Percentiles rank a stretch among this genome's conserved stretches.
phyloP scores from a whole-genome alignment of 768 basidiomycete genomes.

The Pleurotus eryngii region DNA sequence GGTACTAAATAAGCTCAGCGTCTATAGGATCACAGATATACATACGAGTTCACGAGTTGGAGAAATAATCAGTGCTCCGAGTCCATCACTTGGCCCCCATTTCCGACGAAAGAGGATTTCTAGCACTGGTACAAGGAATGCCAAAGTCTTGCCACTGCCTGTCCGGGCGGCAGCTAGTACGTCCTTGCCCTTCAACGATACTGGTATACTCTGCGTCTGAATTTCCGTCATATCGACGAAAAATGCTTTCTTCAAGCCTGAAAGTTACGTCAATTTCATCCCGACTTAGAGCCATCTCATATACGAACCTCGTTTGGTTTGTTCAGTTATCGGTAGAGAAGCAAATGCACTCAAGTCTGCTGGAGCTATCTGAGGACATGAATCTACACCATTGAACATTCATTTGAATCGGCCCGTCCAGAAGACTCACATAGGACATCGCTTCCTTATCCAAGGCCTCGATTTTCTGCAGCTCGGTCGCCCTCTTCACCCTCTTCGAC shows the following conservation, averaged over 20 bases:
- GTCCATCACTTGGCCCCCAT: slow-evolving; percentile 93
- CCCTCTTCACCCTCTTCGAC: slow-evolving; percentile 24
- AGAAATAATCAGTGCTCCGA: slow-evolving; percentile 88
- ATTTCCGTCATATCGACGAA: slow-evolving; percentile 91
- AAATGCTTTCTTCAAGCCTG: slow-evolving; percentile 84
- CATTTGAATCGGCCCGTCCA: neutral
- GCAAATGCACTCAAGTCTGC: slow-evolving; percentile 56
- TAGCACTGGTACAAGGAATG: slow-evolving; percentile 90
- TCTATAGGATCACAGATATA: slow-evolving; percentile 8
- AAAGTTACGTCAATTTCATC: neutral
- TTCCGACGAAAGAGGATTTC: slow-evolving; percentile 87
- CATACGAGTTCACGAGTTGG: slow-evolving; percentile 90
- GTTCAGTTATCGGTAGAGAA: slow-evolving; percentile 74
- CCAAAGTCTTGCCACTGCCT: slow-evolving; percentile 94
- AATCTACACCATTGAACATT: slow-evolving; percentile 14
- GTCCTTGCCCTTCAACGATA: slow-evolving; percentile 91
- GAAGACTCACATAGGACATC: slow-evolving; percentile 34
- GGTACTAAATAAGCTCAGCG: neutral
- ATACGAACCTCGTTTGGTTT: slow-evolving; percentile 65
- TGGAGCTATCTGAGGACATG: slow-evolving; percentile 41
- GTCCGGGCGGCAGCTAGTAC: slow-evolving; percentile 95
- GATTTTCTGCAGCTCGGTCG: slow-evolving; percentile 33
- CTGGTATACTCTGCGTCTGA: slow-evolving; percentile 86
- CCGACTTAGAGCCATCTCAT: neutral
- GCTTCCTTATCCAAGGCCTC: slow-evolving; percentile 29